Percentiles rank a stretch among this genome's conserved stretches.
Conservation (phyloP, 495 filamentous ascomycete genomes). For the Hypoxylon crocopeplum region DNA sequence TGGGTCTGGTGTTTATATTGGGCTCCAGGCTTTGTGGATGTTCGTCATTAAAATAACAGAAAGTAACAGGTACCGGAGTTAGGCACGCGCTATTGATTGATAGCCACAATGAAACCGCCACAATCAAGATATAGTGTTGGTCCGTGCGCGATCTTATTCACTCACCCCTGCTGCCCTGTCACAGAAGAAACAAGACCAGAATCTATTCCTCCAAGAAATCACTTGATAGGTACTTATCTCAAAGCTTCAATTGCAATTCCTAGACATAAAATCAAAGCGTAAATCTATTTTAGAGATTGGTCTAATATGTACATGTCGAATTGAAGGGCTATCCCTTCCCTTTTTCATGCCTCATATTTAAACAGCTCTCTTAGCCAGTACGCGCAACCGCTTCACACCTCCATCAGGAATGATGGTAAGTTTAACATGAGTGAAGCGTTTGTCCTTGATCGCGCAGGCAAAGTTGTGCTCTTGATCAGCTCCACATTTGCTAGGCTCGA, state of each 20-base stretch:
- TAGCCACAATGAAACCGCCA: slow-evolving; percentile 31
- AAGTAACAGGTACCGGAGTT: neutral
- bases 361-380: slow-evolving; percentile 71
- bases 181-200: too few relatives aligned
- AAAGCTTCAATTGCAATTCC: neutral
- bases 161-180: neutral
- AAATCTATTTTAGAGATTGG: too few relatives aligned
- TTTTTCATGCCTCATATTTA: slow-evolving; percentile 26
- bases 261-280: neutral
- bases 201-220: too few relatives aligned
- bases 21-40: slow-evolving; percentile 17
- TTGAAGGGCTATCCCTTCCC: neutral
- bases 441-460: slow-evolving; percentile 57
- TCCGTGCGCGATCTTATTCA: neutral
- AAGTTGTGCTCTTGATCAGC: slow-evolving; percentile 87
- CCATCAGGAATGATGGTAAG: slow-evolving; percentile 92
- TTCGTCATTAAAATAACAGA: slow-evolving; percentile 30
- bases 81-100: neutral
- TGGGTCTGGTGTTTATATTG: slow-evolving; percentile 31
- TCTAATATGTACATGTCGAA: neutral
- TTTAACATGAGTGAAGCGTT: slow-evolving; percentile 79
- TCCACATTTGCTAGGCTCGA: slow-evolving; percentile 70
- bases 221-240: too few relatives aligned
- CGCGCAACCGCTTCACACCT: slow-evolving; percentile 84
- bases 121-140: slow-evolving; percentile 4